Conservation (phyloP, 1,284 basidiomycete genomes). For the Ceratobasidium sp. region DNA sequence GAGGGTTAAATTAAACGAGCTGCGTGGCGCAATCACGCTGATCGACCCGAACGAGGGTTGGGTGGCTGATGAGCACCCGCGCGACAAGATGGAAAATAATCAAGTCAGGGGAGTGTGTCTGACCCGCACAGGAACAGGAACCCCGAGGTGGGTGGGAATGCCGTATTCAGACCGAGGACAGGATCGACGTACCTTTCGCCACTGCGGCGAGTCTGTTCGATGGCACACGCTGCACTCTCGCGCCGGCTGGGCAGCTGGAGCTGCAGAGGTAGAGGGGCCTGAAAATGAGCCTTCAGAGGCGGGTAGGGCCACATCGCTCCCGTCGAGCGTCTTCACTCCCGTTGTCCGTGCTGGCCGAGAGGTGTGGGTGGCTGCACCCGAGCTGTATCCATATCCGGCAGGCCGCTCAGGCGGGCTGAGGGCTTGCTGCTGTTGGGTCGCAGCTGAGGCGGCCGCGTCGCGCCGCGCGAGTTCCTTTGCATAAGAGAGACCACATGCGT, state of each 20-base stretch:
- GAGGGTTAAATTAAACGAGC: conserved; percentile 40
- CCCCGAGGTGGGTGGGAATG: neutral
- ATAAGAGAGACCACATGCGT: conserved; percentile 37
- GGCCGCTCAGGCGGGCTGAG: conserved; percentile 10
- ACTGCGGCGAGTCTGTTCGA: conserved; percentile 36
- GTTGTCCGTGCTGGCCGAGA: conserved; percentile 8
- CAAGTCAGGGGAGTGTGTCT: conserved; percentile 6
- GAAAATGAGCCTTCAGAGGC: conserved; percentile 8
- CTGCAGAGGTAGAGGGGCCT: neutral
- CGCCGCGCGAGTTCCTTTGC: conserved; percentile 31
- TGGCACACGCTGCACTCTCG: conserved; percentile 24
- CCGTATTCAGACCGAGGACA: no score
- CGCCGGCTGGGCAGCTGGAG: neutral
- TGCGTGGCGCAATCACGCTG: conserved; percentile 19
- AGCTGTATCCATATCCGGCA: conserved; percentile 10
- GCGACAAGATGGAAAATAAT: conserved; percentile 23
- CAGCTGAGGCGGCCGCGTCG: conserved; percentile 19
- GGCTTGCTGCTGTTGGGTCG: neutral
- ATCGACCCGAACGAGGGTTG: conserved; percentile 10
- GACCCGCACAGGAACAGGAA: neutral
- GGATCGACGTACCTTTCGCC: conserved; percentile 38
- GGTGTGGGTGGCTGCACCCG: neutral
- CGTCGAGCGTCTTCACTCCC: conserved; percentile 30
- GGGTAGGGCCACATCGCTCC: conserved; percentile 5
- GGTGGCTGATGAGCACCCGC: conserved; percentile 31